Percentiles rank a stretch among this genome's conserved stretches.
Conservation (phyloP, 2,329 filamentous ascomycete genomes). For the Xylaria sp. region DNA sequence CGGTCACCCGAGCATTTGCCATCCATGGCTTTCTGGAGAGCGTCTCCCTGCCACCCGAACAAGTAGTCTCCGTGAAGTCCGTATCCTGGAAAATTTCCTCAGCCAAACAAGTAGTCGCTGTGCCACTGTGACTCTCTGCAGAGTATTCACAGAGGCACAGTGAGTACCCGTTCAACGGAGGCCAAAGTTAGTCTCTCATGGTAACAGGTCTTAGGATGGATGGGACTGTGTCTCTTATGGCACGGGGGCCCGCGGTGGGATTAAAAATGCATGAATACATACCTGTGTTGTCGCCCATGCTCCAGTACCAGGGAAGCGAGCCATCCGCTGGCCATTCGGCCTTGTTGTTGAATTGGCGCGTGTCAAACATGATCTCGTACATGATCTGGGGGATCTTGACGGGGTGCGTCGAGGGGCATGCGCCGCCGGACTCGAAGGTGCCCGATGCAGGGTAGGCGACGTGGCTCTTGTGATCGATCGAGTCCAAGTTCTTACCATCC, state of each 20-base stretch:
- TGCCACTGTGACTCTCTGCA: background rate
- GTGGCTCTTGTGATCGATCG: constrained; percentile 42
- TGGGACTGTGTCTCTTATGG: no score
- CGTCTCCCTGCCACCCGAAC: constrained; percentile 47
- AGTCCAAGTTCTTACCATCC: constrained; percentile 44
- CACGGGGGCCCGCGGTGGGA: no score
- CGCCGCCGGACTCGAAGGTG: constrained; percentile 38
- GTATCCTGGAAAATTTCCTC: constrained; percentile 32
- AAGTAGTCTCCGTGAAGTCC: constrained; percentile 48
- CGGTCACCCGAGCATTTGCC: constrained; percentile 43
- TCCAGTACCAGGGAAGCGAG: constrained; percentile 41
- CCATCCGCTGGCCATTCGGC: constrained; percentile 44
- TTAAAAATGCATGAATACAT: no score
- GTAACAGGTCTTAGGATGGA: no score
- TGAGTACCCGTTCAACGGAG: no score
- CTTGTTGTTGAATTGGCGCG: constrained; percentile 42
- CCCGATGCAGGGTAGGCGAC: constrained; percentile 39
- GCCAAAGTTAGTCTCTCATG: no score
- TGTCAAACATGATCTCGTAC: constrained; percentile 51
- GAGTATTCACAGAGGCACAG: background rate
- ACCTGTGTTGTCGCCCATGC: constrained; percentile 42
- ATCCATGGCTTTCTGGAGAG: constrained; percentile 45
- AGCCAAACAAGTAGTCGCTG: background rate
- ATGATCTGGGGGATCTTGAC: constrained; percentile 47
- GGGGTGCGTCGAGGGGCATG: constrained; percentile 41